Conservation (phyloP, 2,329 filamentous ascomycete species). For the Alternaria sp. region DNA sequence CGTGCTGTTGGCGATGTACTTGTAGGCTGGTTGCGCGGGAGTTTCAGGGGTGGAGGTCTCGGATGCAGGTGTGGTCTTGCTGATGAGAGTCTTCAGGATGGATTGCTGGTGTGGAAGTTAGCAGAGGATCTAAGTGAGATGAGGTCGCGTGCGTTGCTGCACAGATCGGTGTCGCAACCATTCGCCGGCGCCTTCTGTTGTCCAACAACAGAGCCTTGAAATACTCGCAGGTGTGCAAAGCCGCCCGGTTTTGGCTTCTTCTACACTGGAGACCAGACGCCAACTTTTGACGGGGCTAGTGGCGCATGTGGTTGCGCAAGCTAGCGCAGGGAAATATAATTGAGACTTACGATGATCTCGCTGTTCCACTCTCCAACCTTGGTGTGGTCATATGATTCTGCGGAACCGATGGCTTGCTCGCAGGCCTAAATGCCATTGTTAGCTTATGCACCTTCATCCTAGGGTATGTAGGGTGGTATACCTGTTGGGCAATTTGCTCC, state of each 20-base stretch:
- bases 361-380: slow-evolving; percentile 90
- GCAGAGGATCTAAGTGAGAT: slow-evolving; percentile 36
- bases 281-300: neutral
- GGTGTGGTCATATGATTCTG: slow-evolving; percentile 84
- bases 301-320: neutral
- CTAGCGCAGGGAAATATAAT: neutral
- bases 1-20: slow-evolving; percentile 97
- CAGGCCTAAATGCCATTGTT: slow-evolving; percentile 69
- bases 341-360: slow-evolving; percentile 77
- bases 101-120: slow-evolving; percentile 65
- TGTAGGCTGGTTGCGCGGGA: slow-evolving; percentile 70
- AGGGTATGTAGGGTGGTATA: slow-evolving; percentile 13
- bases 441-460: slow-evolving; percentile 2
- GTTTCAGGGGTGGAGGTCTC: slow-evolving; percentile 34
- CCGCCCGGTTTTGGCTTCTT: neutral
- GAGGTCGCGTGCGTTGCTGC: slow-evolving; percentile 9
- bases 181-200: neutral
- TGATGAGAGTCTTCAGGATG: slow-evolving; percentile 78
- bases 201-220: neutral
- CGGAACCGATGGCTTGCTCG: slow-evolving; percentile 74
- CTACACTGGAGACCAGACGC: neutral
- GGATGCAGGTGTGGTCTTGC: slow-evolving; percentile 69
- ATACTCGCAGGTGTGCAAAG: neutral
- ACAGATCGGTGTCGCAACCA: neutral
- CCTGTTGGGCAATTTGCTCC: slow-evolving; percentile 37